Evolutionary conservation across 257 asterid genomes (phyloP), one percentile per base, ranked within the genome.

Genomic region (Paulownia fortunei): DNA sequence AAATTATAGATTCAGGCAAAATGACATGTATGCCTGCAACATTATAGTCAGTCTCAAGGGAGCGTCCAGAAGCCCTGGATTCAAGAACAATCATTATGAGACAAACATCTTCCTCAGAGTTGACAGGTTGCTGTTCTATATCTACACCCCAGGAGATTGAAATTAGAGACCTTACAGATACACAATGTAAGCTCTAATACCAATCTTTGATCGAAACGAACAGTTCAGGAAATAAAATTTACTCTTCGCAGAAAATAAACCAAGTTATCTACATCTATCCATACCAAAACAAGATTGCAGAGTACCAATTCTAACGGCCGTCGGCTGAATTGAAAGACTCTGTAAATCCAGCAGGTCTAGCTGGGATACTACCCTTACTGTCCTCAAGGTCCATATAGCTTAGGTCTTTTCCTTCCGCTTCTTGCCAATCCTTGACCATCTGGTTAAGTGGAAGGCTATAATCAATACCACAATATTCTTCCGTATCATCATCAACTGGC

Each of bases 391-490:
- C 93, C 87, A 92, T 26, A 30, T 63, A 88, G 73, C 94, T 91
- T 41, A 49, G 60, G 56, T 87, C 93, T n/a, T 88, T 85, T 12
- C 90, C 95, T 73, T 94, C 98, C 0, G 92, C 78, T 64, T 92
- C 96, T 83, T 92, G 97, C 98, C 97, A 94, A 26, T 84, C 94
- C 84, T 92, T 92, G 8, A 94, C 98, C 98, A 94, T 92, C 80
- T 94, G 97, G 78, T 85, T 86, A n/a, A 94, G 89, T 6, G 98
- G 98, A 16, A 94, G 98, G 77, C 93, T 94, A 30, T 94, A 94
- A 69, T 94, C 98, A 4, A 92, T 94, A 2, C 98, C 98, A 69
- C 94, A 83, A 52, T 83, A 94, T 26, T 89, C 98, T 83, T 90
- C 97, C 0, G 84, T 82, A n/a, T 90, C 97, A 58, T 88, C 88